Percentiles rank a stretch among this genome's conserved stretches.
Evolutionary conservation across 129 eudicot species (phyloP).

Genomic region (Apium graveolens): DNA sequence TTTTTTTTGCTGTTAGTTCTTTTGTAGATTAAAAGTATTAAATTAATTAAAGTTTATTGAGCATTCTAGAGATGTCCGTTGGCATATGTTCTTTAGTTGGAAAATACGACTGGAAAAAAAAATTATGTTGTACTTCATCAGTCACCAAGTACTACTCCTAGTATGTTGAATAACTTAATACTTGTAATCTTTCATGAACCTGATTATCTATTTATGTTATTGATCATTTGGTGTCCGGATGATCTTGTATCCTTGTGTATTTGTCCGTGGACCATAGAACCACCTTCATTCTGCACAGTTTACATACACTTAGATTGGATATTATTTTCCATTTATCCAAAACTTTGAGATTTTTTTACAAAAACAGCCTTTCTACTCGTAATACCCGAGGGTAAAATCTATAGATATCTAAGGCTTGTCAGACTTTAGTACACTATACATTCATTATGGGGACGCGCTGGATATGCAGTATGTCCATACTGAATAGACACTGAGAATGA

Average conservation of each 20-base stretch:
- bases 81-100: no score
- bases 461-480: background rate
- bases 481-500: background rate
- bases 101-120: no score
- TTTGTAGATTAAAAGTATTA: no score
- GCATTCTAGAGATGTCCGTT: no score
- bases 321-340: no score
- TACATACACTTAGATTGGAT: background rate
- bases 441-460: background rate
- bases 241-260: background rate
- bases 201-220: background rate
- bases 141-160: background rate
- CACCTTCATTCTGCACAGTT: background rate
- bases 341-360: background rate
- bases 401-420: background rate
- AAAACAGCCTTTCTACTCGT: no score
- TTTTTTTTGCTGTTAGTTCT: no score
- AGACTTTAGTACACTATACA: background rate
- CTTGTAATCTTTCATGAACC: background rate
- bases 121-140: no score
- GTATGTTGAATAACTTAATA: background rate
- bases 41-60: no score
- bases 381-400: no score
- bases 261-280: background rate
- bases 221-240: background rate